phyloP scores from a whole-genome alignment of 805 yeast species.

The Suhomyces pyralidae region DNA sequence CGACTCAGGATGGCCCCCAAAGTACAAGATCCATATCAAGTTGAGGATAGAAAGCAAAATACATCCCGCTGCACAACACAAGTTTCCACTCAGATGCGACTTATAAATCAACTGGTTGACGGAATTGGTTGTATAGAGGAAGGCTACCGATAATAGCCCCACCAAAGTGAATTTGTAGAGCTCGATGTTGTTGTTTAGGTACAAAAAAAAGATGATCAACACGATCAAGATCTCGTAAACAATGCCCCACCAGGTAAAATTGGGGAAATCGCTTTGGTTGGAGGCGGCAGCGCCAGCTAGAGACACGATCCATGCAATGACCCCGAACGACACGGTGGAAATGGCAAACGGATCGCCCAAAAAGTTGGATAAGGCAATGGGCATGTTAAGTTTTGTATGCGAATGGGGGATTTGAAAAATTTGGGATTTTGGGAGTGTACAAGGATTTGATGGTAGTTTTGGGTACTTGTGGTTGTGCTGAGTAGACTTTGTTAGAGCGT shows the following conservation, averaged over 20 bases:
- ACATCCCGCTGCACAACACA: conserved; percentile 92
- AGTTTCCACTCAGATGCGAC: conserved; percentile 55
- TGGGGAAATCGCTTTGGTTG: conserved; percentile 51
- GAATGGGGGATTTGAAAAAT: neutral
- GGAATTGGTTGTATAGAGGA: conserved; percentile 80
- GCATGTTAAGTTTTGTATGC: conserved; percentile 20
- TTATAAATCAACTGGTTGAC: conserved; percentile 74
- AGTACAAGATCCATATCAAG: conserved; percentile 80
- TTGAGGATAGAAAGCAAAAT: conserved; percentile 79
- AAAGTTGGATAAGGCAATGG: conserved; percentile 46
- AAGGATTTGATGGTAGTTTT: neutral
- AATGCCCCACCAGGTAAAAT: conserved; percentile 95
- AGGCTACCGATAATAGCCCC: conserved; percentile 64
- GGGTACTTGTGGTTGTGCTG: neutral
- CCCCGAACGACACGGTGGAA: conserved; percentile 70
- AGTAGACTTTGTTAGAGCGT: neutral
- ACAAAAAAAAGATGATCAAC: conserved; percentile 48
- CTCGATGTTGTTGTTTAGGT: conserved; percentile 61
- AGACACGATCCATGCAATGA: conserved; percentile 82
- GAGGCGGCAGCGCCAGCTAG: conserved; percentile 74
- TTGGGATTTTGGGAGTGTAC: neutral
- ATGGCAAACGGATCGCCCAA: conserved; percentile 86
- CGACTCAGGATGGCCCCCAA: conserved; percentile 88
- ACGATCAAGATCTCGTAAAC: conserved; percentile 71
- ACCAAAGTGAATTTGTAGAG: conserved; percentile 61